phyloP scores from a whole-genome alignment of 2,329 filamentous ascomycete genomes.

The Penicillium sp. region DNA sequence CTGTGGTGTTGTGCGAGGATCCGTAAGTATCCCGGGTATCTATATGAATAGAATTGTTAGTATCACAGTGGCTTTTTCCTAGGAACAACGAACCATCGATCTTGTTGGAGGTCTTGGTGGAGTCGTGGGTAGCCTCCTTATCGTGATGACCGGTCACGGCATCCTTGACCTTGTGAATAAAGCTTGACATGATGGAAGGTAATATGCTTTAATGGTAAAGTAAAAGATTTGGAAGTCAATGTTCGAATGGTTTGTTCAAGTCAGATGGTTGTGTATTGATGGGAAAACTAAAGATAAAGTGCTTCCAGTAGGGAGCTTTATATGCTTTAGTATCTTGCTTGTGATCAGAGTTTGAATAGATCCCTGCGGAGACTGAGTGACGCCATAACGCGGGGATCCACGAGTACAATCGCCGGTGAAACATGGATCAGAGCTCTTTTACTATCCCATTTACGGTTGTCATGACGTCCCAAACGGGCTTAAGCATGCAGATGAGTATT shows the following conservation, averaged over 20 bases:
- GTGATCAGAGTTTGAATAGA: background rate
- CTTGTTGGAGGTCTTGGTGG: constrained; percentile 22
- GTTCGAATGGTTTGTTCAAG: background rate
- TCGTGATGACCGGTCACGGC: constrained; percentile 37
- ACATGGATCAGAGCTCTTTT: background rate
- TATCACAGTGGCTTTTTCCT: background rate
- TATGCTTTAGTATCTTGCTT: constrained; percentile 4
- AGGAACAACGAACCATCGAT: constrained; percentile 8
- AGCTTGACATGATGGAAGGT: constrained; percentile 43
- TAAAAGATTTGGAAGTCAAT: background rate
- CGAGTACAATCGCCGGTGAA: background rate
- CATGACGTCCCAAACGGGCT: constrained; percentile 20
- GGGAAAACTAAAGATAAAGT: background rate
- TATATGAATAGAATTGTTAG: background rate
- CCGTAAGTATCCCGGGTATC: constrained; percentile 6
- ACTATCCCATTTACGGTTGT: background rate
- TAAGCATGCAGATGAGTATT: background rate
- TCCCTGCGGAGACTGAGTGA: constrained; percentile 11
- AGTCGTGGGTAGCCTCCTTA: constrained; percentile 32
- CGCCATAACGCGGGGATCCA: constrained; percentile 18
- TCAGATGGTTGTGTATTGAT: background rate
- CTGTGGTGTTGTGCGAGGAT: constrained; percentile 2
- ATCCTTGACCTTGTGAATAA: constrained; percentile 51
- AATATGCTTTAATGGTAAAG: background rate
- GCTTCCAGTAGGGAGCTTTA: constrained; percentile 2